These are phyloP conservation scores for Psilocybe tampanensis DNA, from an alignment of 768 basidiomycete genomes.

Conservation along the genomic window DNA sequence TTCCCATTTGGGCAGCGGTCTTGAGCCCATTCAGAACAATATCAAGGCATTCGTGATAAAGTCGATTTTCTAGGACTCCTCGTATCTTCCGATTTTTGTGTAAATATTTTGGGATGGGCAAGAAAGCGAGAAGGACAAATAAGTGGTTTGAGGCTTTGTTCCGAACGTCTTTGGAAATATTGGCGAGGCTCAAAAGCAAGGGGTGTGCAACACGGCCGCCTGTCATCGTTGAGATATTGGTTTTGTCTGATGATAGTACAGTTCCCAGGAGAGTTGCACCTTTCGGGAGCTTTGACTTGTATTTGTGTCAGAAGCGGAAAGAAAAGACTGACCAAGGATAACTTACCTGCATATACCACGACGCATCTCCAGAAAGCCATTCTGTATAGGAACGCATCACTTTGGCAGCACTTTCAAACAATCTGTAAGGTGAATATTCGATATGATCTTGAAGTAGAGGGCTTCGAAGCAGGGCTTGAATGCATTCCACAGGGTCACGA, in stretches of 20 bases:
- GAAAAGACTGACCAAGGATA: no score
- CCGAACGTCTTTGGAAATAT: slow-evolving; percentile 28
- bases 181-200: slow-evolving; percentile 30
- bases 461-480: no score
- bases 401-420: no score
- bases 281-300: no score
- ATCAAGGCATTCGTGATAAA: slow-evolving; percentile 32
- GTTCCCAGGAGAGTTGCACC: slow-evolving; percentile 31
- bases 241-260: slow-evolving; percentile 34
- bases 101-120: slow-evolving; percentile 33
- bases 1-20: slow-evolving; percentile 25
- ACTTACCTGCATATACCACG: no score
- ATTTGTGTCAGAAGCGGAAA: no score
- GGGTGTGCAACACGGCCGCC: slow-evolving; percentile 33
- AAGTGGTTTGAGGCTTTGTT: slow-evolving; percentile 34
- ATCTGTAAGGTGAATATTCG: no score
- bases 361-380: no score
- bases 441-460: no score
- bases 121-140: slow-evolving; percentile 28
- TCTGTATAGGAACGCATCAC: no score
- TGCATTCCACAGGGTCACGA: no score
- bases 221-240: slow-evolving; percentile 30
- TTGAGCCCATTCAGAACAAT: slow-evolving; percentile 31
- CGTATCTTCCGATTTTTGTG: slow-evolving; percentile 22
- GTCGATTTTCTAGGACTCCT: slow-evolving; percentile 23